Evolutionary conservation across 768 basidiomycete species (phyloP), one percentile per base, ranked within the genome.

Genomic region (Macrolepiota fuliginosa): DNA sequence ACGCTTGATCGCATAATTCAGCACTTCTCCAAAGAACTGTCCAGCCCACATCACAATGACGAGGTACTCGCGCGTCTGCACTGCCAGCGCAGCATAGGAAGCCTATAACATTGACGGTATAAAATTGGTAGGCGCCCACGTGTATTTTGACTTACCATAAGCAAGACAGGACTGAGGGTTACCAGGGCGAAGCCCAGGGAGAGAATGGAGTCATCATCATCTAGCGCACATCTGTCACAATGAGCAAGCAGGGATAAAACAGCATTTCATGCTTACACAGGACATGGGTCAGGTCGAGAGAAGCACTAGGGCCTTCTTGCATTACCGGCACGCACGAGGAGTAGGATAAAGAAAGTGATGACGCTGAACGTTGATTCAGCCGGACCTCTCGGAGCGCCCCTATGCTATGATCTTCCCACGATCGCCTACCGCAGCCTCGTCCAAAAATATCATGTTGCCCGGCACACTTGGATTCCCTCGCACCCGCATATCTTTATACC

Each of bases 11-110:
- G 85, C 69, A 70, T 81, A 84, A 66, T 92, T 94, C 61, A 90
- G 71, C 2, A 70, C 83, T 70, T 94, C 92, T 36, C 88, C 88
- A 3, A 79, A 75, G 57, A 91, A 70, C 69, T 94, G 92, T 35
- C 92, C 92, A 0, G 80, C 79, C 89, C 91, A 92, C 91, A 94
- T 93, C 47, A 86, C 80, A 63, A 92, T 81, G 69, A 94, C 81
- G n/a, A 88, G 75, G 54, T 89, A 82, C 72, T 94, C 92, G 29
- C 92, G 86, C 3, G 89, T 91, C 64, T 88, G 84, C 2, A 91
- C 81, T 1, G 86, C 83, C 10, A 94, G 77, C 2, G 81, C 88
- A 6, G 90, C 90, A 71, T 94, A 94, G 12, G 90, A 88, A 37
- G 92, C 85, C 91, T 94, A 46, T 24, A 2, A 19, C 32, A 37